Evolutionary conservation across 169 alveolate genomes (phyloP), one percentile per base, ranked within the genome.

Genomic region (Plasmodium knowlesi): DNA sequence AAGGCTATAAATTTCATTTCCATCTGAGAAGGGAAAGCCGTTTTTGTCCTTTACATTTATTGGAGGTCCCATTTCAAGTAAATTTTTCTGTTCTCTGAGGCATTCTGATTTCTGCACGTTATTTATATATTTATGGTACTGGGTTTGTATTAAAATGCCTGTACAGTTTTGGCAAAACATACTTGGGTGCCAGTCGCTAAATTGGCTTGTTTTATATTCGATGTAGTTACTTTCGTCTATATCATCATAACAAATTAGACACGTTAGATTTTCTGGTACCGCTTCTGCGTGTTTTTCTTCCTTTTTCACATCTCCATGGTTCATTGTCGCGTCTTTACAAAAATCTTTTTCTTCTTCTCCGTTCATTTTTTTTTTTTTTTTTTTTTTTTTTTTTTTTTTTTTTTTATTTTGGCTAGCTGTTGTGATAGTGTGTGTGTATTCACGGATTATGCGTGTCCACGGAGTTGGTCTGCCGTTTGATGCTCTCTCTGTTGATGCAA

Each of bases 41-140:
- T 96, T 94, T 57, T 84, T 84, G 74, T 97, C 98, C 53, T 93
- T 83, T 34, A 97, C 67, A 83, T 96, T 96, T 67, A 97, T 93
- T 12, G 98, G 98, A 57, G 98, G 98, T 28, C 98, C 98, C 74
- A 95, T 80, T 50, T 32, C 37, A 53, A 97, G 92, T 83, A 97
- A 80, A 30, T 93, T 89, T 50, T 92, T 84, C 80, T 96, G 98
- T 82, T 96, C 97, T 54, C 94, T 92, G 53, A 92, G 92, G 67
- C 98, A 97, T 25, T 94, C 96, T 9, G 98, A 89, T 73, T 95
- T 92, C 41, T 92, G 95, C 2, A 97, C 96, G 30, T 84, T 91
- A 83, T 96, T 96, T 83, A 96, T 92, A 82, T 96, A 97, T 54
- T 96, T 82, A 73, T 96, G 81, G 93, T 91, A 97, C 94, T 97